Evolutionary conservation across 2,329 filamentous ascomycete species (phyloP), one percentile per base, ranked within the genome.

Genomic region (Fusarium keratoplasticum): DNA sequence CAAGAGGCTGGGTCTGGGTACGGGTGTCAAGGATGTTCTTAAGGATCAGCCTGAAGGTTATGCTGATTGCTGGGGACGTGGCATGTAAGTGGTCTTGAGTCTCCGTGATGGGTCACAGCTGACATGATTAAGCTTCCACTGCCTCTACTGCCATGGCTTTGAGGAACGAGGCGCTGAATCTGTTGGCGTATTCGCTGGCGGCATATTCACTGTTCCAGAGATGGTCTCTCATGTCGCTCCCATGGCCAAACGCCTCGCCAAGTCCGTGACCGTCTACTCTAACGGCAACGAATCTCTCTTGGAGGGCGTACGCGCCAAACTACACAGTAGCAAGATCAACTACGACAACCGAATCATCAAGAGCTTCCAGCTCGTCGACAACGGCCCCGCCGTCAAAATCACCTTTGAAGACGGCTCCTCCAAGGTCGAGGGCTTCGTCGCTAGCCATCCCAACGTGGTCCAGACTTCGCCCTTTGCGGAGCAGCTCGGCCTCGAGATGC

Each of bases 141-240:
- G 89, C 72, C 83, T 91, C 1, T 90, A 87, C 74, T 91, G 89
- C 78, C 85, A 91, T 71, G 89, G 89, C 6, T 91, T 85, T 76
- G 89, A 92, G 70, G 87, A 91, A 60, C 83, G 86, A 16, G 88
- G 87, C 2, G 77, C 80, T 4, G 74, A 81, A 0, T 85, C 86
- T 0, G 84, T 83, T 0, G 88, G 87, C 1, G 76, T 90, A 5
- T 82, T 90, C 4, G 86, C 84, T 2, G 81, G 82, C 13, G 85
- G 82, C 2, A 72, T 81, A 52, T 55, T 83, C 16, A 79, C 78
- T 6, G 75, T 74, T 9, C 52, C 81, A 0, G 71, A 79, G 11
- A 77, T 83, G 57, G 80, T 85, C 8, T 68, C 82, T 0, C 84
- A 86, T 66, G 66, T 88, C 11, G 80, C 83, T 0, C 82, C 83